These are phyloP conservation scores for Ogataea wickerhamii DNA, from an alignment of 805 yeast species.

Conservation along the genomic window DNA sequence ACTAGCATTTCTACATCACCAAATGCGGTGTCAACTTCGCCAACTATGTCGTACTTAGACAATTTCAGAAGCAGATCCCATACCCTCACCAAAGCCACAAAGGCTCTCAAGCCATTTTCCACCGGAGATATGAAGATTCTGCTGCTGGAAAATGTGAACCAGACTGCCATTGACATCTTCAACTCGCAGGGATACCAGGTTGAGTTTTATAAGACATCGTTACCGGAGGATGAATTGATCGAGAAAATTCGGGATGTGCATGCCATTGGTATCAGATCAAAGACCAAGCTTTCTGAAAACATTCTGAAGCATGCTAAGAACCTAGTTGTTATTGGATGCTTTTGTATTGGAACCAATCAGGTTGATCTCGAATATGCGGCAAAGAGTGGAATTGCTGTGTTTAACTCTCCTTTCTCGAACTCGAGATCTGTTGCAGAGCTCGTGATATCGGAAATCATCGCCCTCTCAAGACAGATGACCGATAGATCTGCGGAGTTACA, in stretches of 20 bases:
- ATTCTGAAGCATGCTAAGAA: slow-evolving; percentile 84
- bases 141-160: slow-evolving; percentile 87
- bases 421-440: slow-evolving; percentile 98
- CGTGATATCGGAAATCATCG: slow-evolving; percentile 90
- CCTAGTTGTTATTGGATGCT: slow-evolving; percentile 89
- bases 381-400: slow-evolving; percentile 88
- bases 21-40: slow-evolving; percentile 78
- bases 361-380: slow-evolving; percentile 93
- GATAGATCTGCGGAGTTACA: slow-evolving; percentile 96
- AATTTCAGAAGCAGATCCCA: slow-evolving; percentile 42
- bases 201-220: slow-evolving; percentile 84
- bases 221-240: slow-evolving; percentile 89
- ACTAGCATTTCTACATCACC: slow-evolving; percentile 49
- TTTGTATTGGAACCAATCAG: slow-evolving; percentile 99
- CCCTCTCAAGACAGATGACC: slow-evolving; percentile 93
- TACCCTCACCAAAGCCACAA: slow-evolving; percentile 47
- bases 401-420: slow-evolving; percentile 90
- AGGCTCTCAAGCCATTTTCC: slow-evolving; percentile 87
- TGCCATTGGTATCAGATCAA: slow-evolving; percentile 97
- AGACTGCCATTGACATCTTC: slow-evolving; percentile 86
- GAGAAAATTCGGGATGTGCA: slow-evolving; percentile 92
- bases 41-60: slow-evolving; percentile 63
- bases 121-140: slow-evolving; percentile 93
- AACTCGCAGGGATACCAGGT: slow-evolving; percentile 93
- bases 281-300: slow-evolving; percentile 80